Base-by-base conservation (phyloP, 2,329 filamentous ascomycete genomes). In the Diaporthe helianthi region DNA sequence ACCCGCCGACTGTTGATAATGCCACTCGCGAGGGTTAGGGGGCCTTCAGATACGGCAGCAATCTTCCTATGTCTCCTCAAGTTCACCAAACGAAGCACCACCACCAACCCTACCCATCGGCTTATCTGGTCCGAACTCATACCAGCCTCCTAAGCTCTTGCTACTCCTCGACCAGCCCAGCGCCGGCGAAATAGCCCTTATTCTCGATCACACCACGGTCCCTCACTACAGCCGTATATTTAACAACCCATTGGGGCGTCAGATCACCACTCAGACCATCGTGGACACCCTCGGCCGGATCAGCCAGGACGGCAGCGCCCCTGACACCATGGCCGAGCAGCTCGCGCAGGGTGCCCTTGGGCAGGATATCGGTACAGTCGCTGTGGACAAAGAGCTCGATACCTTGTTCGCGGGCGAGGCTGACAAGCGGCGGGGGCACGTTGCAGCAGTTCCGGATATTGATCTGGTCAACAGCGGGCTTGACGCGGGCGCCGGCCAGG, bases 181-280 rank as follows among this genome's bases (percentile, higher is more conserved):
- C 95, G 24, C 90, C 89, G 1, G 95, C 95, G 83, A 98, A 98
- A 80, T 98, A 98, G 9, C 96, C 96, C 84, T 98, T 99, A 78
- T 96, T 97, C 84, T 99, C 96, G 73, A 99, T 95, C 10, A 99
- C 96, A 17, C 96, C 96, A 66, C 96, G 86, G 78, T 98, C 92
- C 79, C 92, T 92, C 49, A 98, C 93, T 69, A 98, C 95, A 1
- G 96, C 96, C 46, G 95, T 98, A 79, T 99, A 99, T 79, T 98
- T 97, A 74, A 95, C 91, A 33, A 98, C 96, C 95, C 96, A 99
- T 78, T 95, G 90, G 33, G 96, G 94, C 69, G 89, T 87, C 60
- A 98, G 86, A 73, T 97, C 90, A 5, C 93, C 94, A 73, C 87
- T 85, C 69, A 97, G 82, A 0, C 92, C 91, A 12, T 83, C 80